Percentiles rank a stretch among this genome's conserved stretches.
phyloP scores from a whole-genome alignment of 306 rosid genomes.

The Vicia villosa region DNA sequence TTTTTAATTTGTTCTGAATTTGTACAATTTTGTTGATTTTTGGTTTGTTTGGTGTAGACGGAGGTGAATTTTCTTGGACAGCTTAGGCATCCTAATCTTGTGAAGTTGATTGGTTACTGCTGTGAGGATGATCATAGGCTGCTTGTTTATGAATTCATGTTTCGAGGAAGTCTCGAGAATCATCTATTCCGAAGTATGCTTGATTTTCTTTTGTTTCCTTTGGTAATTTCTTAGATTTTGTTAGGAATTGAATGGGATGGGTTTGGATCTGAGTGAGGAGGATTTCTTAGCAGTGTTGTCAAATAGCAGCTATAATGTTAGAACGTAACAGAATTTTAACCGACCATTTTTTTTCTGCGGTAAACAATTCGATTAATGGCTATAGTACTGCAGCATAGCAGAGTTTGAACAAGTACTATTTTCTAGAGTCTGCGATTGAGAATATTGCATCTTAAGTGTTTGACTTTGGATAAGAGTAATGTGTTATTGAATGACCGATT shows the following conservation, averaged over 20 bases:
- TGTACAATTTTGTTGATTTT: background rate
- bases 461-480: background rate
- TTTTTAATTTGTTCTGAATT: too few relatives aligned
- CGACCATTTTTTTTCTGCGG: background rate
- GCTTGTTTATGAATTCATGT: constrained; percentile 98
- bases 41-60: constrained; percentile 47
- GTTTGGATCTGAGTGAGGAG: constrained; percentile 22
- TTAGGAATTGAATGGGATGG: background rate
- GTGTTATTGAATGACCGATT: background rate
- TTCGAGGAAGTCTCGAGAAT: constrained; percentile 95
- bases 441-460: background rate
- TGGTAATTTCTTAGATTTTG: background rate
- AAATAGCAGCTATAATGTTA: background rate
- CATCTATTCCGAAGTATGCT: constrained; percentile 91
- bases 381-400: background rate
- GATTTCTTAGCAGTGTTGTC: constrained; percentile 9
- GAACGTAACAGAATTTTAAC: background rate
- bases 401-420: background rate
- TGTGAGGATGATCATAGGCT: constrained; percentile 97
- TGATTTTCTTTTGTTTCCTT: constrained; percentile 10
- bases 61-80: constrained; percentile 98
- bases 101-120: constrained; percentile 95
- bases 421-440: background rate
- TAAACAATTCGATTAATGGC: background rate
- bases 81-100: constrained; percentile 96